Evolutionary conservation across 2,329 filamentous ascomycete species (phyloP).

Genomic region (Ceratocystiopsis minuta): DNA sequence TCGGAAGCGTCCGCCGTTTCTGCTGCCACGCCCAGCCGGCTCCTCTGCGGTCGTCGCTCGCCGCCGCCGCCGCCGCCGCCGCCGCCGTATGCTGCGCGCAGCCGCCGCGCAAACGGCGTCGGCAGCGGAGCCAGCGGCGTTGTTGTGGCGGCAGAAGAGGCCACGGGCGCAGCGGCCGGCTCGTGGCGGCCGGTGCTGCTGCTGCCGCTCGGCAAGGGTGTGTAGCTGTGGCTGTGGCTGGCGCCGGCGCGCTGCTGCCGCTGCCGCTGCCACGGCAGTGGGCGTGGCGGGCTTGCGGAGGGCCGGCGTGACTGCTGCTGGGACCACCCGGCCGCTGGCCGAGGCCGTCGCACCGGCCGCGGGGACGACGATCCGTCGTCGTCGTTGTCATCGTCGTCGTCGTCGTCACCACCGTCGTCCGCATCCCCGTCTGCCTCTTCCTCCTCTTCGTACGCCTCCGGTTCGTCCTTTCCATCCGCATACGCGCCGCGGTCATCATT

Average conservation of each 20-base stretch:
- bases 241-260: too few species aligned
- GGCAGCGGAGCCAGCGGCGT: constrained; percentile 11
- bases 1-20: background rate
- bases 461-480: constrained; percentile 1
- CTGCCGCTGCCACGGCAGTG: too few species aligned
- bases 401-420: constrained; percentile 1
- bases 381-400: constrained; percentile 20
- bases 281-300: too few species aligned
- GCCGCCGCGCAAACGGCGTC: constrained; percentile 10
- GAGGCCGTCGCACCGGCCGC: too few species aligned
- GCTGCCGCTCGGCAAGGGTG: background rate
- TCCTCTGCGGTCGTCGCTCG: too few species aligned
- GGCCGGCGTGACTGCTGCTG: too few species aligned
- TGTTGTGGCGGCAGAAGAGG: constrained; percentile 4
- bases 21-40: background rate
- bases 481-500: constrained; percentile 3
- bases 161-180: background rate
- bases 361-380: background rate
- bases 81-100: constrained; percentile 9
- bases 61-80: background rate
- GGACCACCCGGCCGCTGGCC: too few species aligned
- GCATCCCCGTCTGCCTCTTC: background rate
- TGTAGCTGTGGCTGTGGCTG: too few species aligned
- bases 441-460: too few species aligned
- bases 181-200: background rate